Evolutionary conservation across 345 rosid species (phyloP), one percentile per base, ranked within the genome.

Genomic region (Lagerstroemia speciosa): DNA sequence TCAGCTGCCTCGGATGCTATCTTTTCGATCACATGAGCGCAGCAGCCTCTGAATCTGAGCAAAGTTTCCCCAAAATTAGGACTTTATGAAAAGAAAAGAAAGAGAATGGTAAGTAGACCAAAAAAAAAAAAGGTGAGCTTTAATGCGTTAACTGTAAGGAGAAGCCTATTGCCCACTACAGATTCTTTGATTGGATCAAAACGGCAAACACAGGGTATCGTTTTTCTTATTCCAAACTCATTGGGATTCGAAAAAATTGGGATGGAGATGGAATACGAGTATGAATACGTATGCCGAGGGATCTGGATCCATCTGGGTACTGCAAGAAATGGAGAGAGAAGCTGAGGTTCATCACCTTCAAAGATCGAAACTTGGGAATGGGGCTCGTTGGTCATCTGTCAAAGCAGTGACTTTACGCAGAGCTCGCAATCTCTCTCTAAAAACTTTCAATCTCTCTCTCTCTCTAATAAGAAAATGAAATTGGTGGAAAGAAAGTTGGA

Each of bases 1-100:
- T 22, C 38, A 33, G 65, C n/a, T 61, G 86, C 90, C 86, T 84
- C 82, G 80, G 87, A 87, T 76, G 83, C 90, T 77, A 83, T 89
- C 78, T 74, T 78, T n/a, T 45, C 69, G 71, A 66, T 76, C 40
- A 33, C 75, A 80, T 70, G 72, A 68, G 68, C 68, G 15, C 9
- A 45, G 16, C 67, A 33, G 36, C 37, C 50, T 50, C 50, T 71
- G 70, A 34, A 67, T 50, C 41, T 67, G 63, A 67, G 26, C 62
- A 67, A 55, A 67, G 60, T 33, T 38, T 19, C 70, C 27, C 43
- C 50, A 65, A 65, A 40, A 36, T 65, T 65, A 24, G 50, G 48
- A 65, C 67, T 65, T 65, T 65, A 65, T 26, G 63, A 58, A 58
- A 58, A 58, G 19, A 30, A 30, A 58, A 58, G 34, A 58, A 30